Conservation (phyloP, 495 filamentous ascomycete genomes). For the Wilcoxina mikolae region DNA sequence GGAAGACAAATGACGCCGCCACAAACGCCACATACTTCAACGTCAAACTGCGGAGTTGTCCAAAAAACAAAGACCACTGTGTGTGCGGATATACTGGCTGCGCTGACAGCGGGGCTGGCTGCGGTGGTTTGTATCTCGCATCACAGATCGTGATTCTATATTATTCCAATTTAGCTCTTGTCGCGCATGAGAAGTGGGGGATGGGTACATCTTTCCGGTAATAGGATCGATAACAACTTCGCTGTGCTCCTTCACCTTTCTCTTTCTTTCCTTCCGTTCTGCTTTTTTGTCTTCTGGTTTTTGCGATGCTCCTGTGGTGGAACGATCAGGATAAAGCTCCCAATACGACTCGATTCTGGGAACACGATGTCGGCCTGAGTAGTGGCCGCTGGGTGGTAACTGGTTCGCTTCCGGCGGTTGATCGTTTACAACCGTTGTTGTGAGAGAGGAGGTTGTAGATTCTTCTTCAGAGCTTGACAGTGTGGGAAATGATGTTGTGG, state of each 20-base stretch:
- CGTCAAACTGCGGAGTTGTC: constrained; percentile 20
- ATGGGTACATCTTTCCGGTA: constrained; percentile 15
- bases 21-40: constrained; percentile 22
- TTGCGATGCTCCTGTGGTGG: constrained; percentile 1
- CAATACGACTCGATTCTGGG: constrained; percentile 22
- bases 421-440: too few species aligned
- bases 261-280: too few species aligned
- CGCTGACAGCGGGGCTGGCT: neutral
- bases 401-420: too few species aligned
- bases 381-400: too few species aligned
- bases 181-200: neutral
- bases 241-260: constrained; percentile 9
- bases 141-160: constrained; percentile 19
- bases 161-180: neutral
- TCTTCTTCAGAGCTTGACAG: too few species aligned
- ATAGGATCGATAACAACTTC: constrained; percentile 19
- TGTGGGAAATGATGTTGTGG: too few species aligned
- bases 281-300: neutral
- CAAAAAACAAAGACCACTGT: constrained; percentile 22
- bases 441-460: too few species aligned
- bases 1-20: constrained; percentile 13
- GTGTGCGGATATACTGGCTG: constrained; percentile 11
- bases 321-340: constrained; percentile 17
- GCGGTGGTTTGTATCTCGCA: constrained; percentile 24
- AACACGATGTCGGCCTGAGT: constrained; percentile 19